Conservation (phyloP, 805 yeast genomes). For the Spathaspora passalidarum region DNA sequence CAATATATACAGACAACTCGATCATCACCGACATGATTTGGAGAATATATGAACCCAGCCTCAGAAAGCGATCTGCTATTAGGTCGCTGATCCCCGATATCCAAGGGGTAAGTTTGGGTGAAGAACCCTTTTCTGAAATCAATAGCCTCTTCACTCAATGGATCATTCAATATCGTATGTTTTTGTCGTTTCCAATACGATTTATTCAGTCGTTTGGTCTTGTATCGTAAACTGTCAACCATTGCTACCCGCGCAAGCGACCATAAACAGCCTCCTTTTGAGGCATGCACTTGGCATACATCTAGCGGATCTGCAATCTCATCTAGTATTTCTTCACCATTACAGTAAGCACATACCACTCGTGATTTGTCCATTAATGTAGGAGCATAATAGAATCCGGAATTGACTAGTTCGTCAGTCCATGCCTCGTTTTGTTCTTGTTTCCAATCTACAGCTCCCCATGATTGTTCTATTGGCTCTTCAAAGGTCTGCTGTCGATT, state of each 20-base stretch:
- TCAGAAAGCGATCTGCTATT: slow-evolving; percentile 43
- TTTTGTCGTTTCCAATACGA: slow-evolving; percentile 1
- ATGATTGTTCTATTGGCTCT: slow-evolving; percentile 11
- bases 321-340: slow-evolving; percentile 23
- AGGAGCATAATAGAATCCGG: slow-evolving; percentile 64
- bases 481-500: slow-evolving; percentile 21
- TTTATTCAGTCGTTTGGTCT: neutral
- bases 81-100: slow-evolving; percentile 31
- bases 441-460: neutral
- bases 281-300: neutral
- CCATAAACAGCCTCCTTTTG: neutral
- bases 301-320: slow-evolving; percentile 1
- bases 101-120: slow-evolving; percentile 43
- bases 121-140: slow-evolving; percentile 39
- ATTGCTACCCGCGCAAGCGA: slow-evolving; percentile 1
- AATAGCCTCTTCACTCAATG: slow-evolving; percentile 25
- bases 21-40: slow-evolving; percentile 25
- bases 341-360: slow-evolving; percentile 59
- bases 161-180: slow-evolving; percentile 13
- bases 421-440: neutral
- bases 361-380: slow-evolving; percentile 44
- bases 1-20: slow-evolving; percentile 32
- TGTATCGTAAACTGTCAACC: neutral
- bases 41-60: slow-evolving; percentile 43
- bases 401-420: slow-evolving; percentile 39